Conservation (phyloP, 2,329 filamentous ascomycete species). For the Ramularia endophylla region DNA sequence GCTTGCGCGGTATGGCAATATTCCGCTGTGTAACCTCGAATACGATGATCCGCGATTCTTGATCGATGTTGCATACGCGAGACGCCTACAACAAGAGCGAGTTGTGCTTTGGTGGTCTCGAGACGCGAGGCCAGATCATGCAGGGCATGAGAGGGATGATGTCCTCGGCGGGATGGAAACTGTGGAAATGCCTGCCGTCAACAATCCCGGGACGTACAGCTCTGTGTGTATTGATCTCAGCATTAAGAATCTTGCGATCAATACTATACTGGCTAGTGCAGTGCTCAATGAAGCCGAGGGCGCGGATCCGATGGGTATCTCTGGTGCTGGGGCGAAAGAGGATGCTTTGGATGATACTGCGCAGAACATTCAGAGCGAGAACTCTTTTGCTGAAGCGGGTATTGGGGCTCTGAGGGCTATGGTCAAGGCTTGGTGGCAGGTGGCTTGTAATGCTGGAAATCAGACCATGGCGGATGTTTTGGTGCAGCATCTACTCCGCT, state of each 20-base stretch:
- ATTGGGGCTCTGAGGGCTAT: conserved; percentile 91
- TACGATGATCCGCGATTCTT: conserved; percentile 89
- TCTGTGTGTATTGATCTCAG: conserved; percentile 96
- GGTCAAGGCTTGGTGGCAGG: conserved; percentile 98
- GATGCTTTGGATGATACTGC: conserved; percentile 56
- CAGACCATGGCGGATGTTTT: conserved; percentile 97
- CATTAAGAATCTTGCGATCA: conserved; percentile 90
- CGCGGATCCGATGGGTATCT: conserved; percentile 78
- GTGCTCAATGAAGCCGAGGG: conserved; percentile 96
- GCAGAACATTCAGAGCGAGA: conserved; percentile 74
- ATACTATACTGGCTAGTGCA: conserved; percentile 93
- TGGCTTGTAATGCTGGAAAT: conserved; percentile 58
- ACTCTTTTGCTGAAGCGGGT: conserved; percentile 86
- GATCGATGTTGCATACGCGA: conserved; percentile 92
- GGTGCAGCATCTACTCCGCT: conserved; percentile 93
- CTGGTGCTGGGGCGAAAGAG: conserved; percentile 61
- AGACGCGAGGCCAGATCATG: conserved; percentile 83
- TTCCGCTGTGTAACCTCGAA: conserved; percentile 93
- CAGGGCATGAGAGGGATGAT: conserved; percentile 91
- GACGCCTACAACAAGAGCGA: conserved; percentile 81
- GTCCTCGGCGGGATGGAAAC: conserved; percentile 78
- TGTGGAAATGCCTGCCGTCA: conserved; percentile 78
- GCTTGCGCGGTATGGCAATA: conserved; percentile 84
- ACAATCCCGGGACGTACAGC: conserved; percentile 87
- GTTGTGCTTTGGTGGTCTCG: conserved; percentile 97